Percentiles rank a stretch among this genome's conserved stretches.
Conservation (phyloP, 163 green algal species). For the Chlorella variabilis region DNA sequence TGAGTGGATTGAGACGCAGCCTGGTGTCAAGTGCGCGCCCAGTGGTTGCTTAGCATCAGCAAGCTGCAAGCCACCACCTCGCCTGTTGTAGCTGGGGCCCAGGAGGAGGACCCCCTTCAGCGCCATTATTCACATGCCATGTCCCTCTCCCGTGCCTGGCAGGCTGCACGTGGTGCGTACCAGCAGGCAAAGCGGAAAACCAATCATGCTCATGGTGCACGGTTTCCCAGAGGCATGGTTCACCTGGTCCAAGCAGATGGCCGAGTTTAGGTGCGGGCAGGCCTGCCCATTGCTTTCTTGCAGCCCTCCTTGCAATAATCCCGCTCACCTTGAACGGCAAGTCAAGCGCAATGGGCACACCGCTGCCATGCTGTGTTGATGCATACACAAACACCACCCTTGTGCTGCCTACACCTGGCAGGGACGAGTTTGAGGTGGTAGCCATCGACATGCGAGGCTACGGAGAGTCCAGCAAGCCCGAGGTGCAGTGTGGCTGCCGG, state of each 20-base stretch:
- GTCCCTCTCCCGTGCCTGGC: not conserved
- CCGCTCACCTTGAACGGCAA: too few species aligned
- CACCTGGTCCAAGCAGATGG: conserved; percentile 74
- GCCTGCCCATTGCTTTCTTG: not conserved
- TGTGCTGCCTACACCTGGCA: not conserved
- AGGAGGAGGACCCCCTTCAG: too few species aligned
- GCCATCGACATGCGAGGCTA: conserved; percentile 83
- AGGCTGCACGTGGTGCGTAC: conserved; percentile 31
- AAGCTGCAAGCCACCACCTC: not conserved
- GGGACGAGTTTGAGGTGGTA: conserved; percentile 51
- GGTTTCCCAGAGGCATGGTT: conserved; percentile 87
- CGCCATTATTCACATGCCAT: too few species aligned
- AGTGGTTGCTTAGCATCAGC: not conserved
- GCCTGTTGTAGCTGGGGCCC: too few species aligned
- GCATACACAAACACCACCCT: not conserved
- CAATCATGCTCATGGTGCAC: conserved; percentile 80
- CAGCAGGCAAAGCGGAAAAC: conserved; percentile 41
- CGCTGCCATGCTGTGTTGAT: too few species aligned
- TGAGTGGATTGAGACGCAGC: conserved; percentile 1
- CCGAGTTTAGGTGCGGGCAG: not conserved
- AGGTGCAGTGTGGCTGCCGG: conserved; percentile 28
- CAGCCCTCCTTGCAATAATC: too few species aligned
- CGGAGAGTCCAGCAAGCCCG: conserved; percentile 61
- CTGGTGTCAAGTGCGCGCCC: not conserved
- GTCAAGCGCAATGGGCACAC: too few species aligned